Conservation (phyloP, 1,139 yeast genomes). For the Saccharomyces uvarum region DNA sequence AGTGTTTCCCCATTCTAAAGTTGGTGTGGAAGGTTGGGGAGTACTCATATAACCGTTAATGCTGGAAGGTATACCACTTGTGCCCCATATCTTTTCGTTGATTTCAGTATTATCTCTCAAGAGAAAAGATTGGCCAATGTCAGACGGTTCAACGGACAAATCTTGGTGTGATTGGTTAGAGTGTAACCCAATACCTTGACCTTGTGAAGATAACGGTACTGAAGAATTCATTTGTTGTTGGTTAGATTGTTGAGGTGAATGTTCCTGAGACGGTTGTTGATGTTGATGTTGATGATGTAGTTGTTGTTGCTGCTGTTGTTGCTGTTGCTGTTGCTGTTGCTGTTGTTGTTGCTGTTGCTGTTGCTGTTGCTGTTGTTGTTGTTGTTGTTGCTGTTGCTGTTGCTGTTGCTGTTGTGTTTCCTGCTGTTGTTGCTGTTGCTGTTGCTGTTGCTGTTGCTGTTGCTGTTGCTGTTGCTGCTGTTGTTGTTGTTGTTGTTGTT, state of each 20-base stretch:
- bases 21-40: conserved; percentile 32
- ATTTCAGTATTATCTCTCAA: conserved; percentile 46
- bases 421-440: conserved; percentile 6
- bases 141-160: conserved; percentile 19
- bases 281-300: conserved; percentile 11
- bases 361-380: conserved; percentile 7
- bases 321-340: conserved; percentile 10
- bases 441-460: conserved; percentile 12
- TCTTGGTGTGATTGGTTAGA: conserved; percentile 12
- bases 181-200: conserved; percentile 4
- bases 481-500: conserved; percentile 9
- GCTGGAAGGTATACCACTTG: conserved; percentile 28
- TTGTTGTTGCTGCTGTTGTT: conserved; percentile 5
- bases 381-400: conserved; percentile 3
- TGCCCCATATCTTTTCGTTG: conserved; percentile 42
- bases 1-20: conserved; percentile 26
- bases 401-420: conserved; percentile 6
- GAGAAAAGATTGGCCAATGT: conserved; percentile 48
- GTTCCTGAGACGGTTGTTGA: conserved; percentile 3
- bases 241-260: neutral
- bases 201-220: conserved; percentile 5
- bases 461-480: conserved; percentile 11
- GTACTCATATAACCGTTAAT: conserved; percentile 24
- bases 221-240: conserved; percentile 4
- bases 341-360: conserved; percentile 11